phyloP scores from a whole-genome alignment of 768 basidiomycete species.

The Boletus reticuloceps region DNA sequence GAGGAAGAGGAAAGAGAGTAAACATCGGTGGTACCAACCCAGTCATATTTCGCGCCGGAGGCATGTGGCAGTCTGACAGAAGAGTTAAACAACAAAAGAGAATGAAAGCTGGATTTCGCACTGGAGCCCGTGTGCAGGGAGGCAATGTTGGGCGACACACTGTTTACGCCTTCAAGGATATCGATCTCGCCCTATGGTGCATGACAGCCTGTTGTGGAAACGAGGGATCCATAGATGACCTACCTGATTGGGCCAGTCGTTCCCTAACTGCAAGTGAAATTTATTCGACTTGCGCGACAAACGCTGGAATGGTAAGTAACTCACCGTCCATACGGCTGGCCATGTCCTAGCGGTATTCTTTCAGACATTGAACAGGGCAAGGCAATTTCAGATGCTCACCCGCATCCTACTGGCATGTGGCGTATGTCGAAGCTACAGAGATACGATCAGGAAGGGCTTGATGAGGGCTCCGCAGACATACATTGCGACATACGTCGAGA shows the following conservation, averaged over 20 bases:
- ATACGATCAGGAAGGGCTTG: not conserved
- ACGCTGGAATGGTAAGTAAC: not conserved
- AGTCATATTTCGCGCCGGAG: conserved; percentile 16
- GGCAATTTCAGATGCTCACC: conserved; percentile 9
- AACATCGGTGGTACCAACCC: conserved; percentile 10
- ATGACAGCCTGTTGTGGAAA: not conserved
- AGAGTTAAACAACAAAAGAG: not conserved
- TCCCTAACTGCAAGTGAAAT: conserved; percentile 8
- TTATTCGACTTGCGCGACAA: too few species aligned
- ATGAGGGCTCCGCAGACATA: conserved; percentile 4
- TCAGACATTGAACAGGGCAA: not conserved
- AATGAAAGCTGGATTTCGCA: conserved; percentile 1
- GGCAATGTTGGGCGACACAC: conserved; percentile 32
- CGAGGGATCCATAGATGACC: not conserved
- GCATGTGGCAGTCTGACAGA: conserved; percentile 20
- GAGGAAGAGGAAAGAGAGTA: not conserved
- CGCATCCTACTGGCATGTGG: conserved; percentile 34
- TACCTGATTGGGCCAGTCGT: conserved; percentile 20
- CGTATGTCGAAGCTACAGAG: conserved; percentile 26
- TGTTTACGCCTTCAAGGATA: conserved; percentile 49
- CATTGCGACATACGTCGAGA: conserved; percentile 18
- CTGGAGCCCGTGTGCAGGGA: conserved; percentile 30
- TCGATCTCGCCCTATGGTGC: conserved; percentile 41
- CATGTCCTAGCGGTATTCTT: conserved; percentile 16
- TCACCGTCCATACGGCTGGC: conserved; percentile 26